These are phyloP conservation scores for Tardiomyces digboiensis DNA, from an alignment of 1,139 yeast species.

Conservation along the genomic window DNA sequence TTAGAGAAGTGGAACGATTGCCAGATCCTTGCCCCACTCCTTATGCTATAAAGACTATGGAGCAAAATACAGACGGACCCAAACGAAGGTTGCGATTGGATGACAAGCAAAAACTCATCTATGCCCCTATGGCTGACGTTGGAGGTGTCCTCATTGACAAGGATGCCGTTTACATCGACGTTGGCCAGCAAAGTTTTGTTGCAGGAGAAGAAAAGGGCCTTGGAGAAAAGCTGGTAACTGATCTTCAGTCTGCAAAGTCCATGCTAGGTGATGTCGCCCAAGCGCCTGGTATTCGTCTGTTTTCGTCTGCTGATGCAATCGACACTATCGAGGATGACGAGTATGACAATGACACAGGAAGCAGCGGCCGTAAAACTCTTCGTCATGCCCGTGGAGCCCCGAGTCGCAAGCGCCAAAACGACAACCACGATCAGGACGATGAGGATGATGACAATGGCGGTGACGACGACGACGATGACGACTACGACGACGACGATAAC, in stretches of 20 bases:
- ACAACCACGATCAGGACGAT: conserved; percentile 26
- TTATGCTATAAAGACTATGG: conserved; percentile 73
- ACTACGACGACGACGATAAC: conserved; percentile 30
- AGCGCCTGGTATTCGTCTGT: conserved; percentile 64
- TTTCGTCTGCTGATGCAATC: conserved; percentile 38
- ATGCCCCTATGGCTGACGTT: conserved; percentile 99
- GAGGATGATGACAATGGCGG: conserved; percentile 33
- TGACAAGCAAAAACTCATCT: conserved; percentile 87
- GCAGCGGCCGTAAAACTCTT: conserved; percentile 18
- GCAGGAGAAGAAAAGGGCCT: conserved; percentile 64
- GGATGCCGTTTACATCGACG: conserved; percentile 94
- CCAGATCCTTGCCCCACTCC: conserved; percentile 99
- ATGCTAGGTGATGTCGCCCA: conserved; percentile 49
- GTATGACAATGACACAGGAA: conserved; percentile 20
- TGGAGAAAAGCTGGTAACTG: conserved; percentile 79
- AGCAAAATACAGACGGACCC: conserved; percentile 55
- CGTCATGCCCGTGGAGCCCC: conserved; percentile 20
- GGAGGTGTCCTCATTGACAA: conserved; percentile 96
- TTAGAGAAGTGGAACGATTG: conserved; percentile 69
- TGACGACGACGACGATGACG: conserved; percentile 30
- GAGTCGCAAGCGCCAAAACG: conserved; percentile 28
- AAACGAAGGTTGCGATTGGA: conserved; percentile 85
- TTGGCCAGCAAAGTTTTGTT: conserved; percentile 55
- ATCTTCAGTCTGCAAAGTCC: conserved; percentile 60
- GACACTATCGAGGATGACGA: conserved; percentile 33